Conservation (phyloP, 345 rosid species). For the Lepidium sativum region DNA sequence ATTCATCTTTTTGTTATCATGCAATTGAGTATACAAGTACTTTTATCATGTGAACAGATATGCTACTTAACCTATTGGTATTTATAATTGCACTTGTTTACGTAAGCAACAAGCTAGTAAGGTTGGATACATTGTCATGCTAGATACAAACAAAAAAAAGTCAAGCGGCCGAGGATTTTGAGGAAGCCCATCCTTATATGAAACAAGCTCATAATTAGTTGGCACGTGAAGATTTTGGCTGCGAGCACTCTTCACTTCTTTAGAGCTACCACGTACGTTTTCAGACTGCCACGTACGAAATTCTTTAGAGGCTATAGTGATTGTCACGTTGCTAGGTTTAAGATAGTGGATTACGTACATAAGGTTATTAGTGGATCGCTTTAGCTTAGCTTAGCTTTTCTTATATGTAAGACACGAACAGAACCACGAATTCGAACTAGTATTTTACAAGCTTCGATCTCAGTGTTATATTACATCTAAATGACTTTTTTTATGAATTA, state of each 20-base stretch:
- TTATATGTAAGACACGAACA: background rate
- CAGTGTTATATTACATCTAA: too few species aligned
- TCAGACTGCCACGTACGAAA: conserved; percentile 2
- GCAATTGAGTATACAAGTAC: background rate
- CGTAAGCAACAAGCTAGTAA: conserved; percentile 1
- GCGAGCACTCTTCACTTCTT: background rate
- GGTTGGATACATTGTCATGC: background rate
- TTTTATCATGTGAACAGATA: background rate
- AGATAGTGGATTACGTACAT: background rate
- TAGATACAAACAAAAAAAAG: background rate
- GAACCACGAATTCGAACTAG: background rate
- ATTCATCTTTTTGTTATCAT: conserved; percentile 12
- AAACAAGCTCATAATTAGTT: background rate
- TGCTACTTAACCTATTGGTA: background rate
- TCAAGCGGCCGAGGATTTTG: background rate
- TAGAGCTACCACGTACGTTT: conserved; percentile 6
- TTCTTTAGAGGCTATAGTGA: background rate
- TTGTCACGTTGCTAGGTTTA: background rate
- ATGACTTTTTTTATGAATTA: too few species aligned
- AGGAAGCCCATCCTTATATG: background rate
- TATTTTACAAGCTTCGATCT: too few species aligned
- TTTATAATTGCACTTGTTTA: conserved; percentile 2
- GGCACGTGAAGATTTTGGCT: background rate
- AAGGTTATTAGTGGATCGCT: background rate
- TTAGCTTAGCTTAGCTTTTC: background rate